Conservation (phyloP, 108 stramenopile genomes). For the Cylindrotheca fusiformis region DNA sequence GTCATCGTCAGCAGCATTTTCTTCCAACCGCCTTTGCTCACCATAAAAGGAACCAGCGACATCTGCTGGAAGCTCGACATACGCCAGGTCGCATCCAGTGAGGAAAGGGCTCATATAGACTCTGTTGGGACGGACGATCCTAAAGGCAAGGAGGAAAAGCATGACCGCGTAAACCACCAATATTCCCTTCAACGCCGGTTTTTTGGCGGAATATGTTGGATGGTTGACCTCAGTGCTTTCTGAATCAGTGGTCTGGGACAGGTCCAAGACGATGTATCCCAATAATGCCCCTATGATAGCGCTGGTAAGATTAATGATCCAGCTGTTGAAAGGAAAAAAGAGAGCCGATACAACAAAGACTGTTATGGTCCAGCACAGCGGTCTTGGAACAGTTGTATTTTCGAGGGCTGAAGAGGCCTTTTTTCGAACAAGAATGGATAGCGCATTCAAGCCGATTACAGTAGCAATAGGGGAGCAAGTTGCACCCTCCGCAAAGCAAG, state of each 20-base stretch:
- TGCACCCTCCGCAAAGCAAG: constrained; percentile 31
- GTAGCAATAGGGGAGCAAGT: constrained; percentile 30
- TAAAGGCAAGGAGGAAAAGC: background rate
- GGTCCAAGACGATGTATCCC: background rate
- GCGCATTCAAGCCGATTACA: constrained; percentile 34
- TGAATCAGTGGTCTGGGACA: too few species aligned
- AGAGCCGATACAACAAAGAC: constrained; percentile 5
- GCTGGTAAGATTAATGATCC: constrained; percentile 24
- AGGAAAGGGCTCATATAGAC: constrained; percentile 31
- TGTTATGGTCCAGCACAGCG: background rate
- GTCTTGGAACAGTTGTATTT: background rate
- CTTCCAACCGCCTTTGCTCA: constrained; percentile 18
- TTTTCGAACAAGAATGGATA: constrained; percentile 14
- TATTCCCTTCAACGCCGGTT: background rate
- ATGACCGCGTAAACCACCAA: background rate
- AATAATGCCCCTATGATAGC: constrained; percentile 7
- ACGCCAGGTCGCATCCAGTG: constrained; percentile 25
- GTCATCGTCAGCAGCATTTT: constrained; percentile 11
- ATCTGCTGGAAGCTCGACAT: background rate
- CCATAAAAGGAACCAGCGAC: background rate
- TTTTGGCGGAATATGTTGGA: background rate
- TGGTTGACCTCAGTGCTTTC: too few species aligned
- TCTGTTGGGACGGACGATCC: constrained; percentile 3
- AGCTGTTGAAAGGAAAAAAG: constrained; percentile 30
- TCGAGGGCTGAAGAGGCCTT: background rate